phyloP scores from a whole-genome alignment of 2,329 filamentous ascomycete species.

The Colletotrichum gigasporum region DNA sequence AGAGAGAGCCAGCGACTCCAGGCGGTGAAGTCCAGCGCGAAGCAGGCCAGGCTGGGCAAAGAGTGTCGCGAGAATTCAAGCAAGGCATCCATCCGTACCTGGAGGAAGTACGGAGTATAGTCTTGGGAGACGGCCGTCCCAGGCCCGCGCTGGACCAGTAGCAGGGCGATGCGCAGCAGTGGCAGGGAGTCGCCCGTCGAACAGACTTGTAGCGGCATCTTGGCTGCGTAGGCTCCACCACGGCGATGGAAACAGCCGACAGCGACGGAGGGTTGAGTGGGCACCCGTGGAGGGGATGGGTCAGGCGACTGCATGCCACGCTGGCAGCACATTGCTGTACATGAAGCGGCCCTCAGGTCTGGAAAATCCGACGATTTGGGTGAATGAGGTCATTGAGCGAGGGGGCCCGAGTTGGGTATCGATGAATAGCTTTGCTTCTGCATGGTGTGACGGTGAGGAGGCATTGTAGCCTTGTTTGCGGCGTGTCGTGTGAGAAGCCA shows the following conservation, averaged over 20 bases:
- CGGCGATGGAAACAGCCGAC: constrained; percentile 31
- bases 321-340: constrained; percentile 31
- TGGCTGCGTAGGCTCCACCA: constrained; percentile 28
- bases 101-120: background rate
- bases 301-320: constrained; percentile 33
- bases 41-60: constrained; percentile 14
- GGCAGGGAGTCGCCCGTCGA: constrained; percentile 8
- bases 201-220: constrained; percentile 10
- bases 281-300: constrained; percentile 24
- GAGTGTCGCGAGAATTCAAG: constrained; percentile 1
- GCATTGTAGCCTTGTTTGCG: constrained; percentile 24
- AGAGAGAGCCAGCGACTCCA: constrained; percentile 7
- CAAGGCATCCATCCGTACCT: background rate
- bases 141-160: constrained; percentile 5
- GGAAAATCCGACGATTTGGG: constrained; percentile 29
- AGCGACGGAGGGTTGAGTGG: constrained; percentile 19
- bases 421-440: constrained; percentile 4
- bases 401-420: constrained; percentile 21
- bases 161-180: background rate
- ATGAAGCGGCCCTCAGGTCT: constrained; percentile 7
- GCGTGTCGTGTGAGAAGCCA: constrained; percentile 10
- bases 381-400: constrained; percentile 30
- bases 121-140: constrained; percentile 1
- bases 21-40: constrained; percentile 24
- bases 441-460: background rate